Base-by-base conservation (phyloP, 352 stramenopile genomes). In the Globisporangium recalcitrans region DNA sequence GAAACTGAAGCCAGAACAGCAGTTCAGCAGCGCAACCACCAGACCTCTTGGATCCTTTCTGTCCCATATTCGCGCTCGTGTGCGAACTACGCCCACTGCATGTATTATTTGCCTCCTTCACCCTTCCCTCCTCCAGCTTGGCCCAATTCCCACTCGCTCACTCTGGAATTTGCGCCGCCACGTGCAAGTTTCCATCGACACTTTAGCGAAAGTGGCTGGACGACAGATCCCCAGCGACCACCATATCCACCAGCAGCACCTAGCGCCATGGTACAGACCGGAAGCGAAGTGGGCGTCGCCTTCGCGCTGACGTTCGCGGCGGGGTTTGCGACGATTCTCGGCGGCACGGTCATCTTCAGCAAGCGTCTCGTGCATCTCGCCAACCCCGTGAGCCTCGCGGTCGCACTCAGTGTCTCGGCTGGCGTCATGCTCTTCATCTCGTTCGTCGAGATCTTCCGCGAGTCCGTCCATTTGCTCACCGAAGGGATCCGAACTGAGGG, bases 401-500 rank as follows among this genome's bases (percentile, higher is more conserved):
- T 85, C 27, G 57, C 84, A 11, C 68, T 93, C 19, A 87, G 73
- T 31, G 58, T 92, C 51, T 86, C 81, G 16, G 74, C 68, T 3
- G 82, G 82, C 16, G 82, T 93, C 66, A 93, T 87, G 58, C 34
- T 93, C 34, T 93, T 91, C 62, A 77, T 92, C 46, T 82, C 81
- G 9, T 74, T 92, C 26, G 72, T 90, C 5, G 75, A 92, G 57
- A 74, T 93, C 11, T 89, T 88, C 40, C 59, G 68, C 56, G 64
- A 73, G 19, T 64, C 63, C 11, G 72, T 80, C 38, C 60, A 84
- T 13, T 52, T 81, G 47, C 77, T 85, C 26, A 68, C 58, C 8
- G 71, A 73, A 47, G 65, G 70, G 5, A 76, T 85, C 21, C 60
- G 84, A 26, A 70, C 49, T 8, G 24, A 52, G 13, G 64, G 72